phyloP scores from a whole-genome alignment of 768 basidiomycete genomes.

The Pholiota molesta region DNA sequence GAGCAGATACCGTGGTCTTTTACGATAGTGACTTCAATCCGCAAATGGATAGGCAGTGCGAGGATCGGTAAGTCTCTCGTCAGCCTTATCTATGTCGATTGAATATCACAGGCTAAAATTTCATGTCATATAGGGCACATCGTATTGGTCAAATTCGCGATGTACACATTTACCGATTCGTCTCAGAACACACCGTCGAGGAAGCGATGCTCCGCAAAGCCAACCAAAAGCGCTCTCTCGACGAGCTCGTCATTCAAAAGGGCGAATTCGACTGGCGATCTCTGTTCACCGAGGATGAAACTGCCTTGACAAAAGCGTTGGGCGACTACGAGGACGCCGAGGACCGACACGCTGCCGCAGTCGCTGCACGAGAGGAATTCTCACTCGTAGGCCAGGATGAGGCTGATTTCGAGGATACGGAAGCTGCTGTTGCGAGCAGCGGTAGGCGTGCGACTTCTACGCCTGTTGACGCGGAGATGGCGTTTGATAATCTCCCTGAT shows the following conservation, averaged over 20 bases:
- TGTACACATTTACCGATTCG: conserved; percentile 95
- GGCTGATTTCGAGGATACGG: conserved; percentile 64
- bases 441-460: conserved; percentile 2
- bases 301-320: conserved; percentile 70
- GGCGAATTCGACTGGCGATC: conserved; percentile 96
- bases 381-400: conserved; percentile 78
- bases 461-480: conserved; percentile 29
- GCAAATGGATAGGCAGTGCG: conserved; percentile 97
- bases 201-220: conserved; percentile 96
- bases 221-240: conserved; percentile 94
- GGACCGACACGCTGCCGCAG: conserved; percentile 78
- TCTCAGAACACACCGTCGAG: conserved; percentile 89
- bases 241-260: conserved; percentile 89
- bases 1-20: conserved; percentile 95
- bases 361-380: conserved; percentile 76
- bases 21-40: conserved; percentile 98
- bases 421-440: conserved; percentile 9
- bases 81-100: background rate
- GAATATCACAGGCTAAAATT: background rate
- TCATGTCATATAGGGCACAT: conserved; percentile 66
- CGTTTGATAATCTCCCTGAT: conserved; percentile 23
- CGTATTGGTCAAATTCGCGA: conserved; percentile 98
- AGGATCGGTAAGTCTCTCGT: conserved; percentile 70
- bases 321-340: conserved; percentile 89
- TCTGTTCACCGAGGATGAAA: conserved; percentile 64